A percentile compares a stretch with the other conserved stretches of the same genome.
These are phyloP conservation scores for Tetrahymena thermophila DNA, from an alignment of 73 alveolate genomes.

Conservation along the genomic window DNA sequence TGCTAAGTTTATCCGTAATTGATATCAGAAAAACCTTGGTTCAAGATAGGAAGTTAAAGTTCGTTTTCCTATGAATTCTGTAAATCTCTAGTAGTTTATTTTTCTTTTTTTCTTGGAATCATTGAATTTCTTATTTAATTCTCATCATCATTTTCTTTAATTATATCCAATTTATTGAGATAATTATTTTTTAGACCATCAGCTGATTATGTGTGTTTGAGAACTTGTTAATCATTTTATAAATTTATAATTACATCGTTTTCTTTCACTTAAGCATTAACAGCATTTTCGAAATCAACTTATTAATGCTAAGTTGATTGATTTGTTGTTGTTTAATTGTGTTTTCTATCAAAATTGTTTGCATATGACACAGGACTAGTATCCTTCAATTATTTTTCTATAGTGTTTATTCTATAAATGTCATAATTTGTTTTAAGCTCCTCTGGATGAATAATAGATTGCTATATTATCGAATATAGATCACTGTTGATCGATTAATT, in stretches of 20 bases:
- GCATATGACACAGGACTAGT: background rate
- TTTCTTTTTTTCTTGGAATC: background rate
- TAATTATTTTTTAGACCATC: background rate
- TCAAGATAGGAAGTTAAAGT: background rate
- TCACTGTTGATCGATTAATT: background rate
- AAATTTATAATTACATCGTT: background rate
- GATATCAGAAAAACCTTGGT: background rate
- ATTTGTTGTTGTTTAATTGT: background rate
- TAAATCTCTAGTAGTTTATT: background rate
- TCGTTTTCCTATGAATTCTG: background rate
- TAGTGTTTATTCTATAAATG: too few relatives aligned
- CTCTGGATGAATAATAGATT: background rate
- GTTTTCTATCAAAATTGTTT: background rate
- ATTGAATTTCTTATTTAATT: background rate
- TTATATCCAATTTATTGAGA: background rate
- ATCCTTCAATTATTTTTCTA: background rate
- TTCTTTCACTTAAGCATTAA: background rate
- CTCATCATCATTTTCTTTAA: background rate
- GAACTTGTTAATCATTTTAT: background rate
- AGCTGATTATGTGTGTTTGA: background rate
- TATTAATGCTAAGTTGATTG: background rate
- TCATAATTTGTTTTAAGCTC: background rate
- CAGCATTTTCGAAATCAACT: background rate
- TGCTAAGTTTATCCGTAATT: background rate
- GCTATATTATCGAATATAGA: background rate